Conservation (phyloP, 805 yeast species). For the Yarrowia bubula region DNA sequence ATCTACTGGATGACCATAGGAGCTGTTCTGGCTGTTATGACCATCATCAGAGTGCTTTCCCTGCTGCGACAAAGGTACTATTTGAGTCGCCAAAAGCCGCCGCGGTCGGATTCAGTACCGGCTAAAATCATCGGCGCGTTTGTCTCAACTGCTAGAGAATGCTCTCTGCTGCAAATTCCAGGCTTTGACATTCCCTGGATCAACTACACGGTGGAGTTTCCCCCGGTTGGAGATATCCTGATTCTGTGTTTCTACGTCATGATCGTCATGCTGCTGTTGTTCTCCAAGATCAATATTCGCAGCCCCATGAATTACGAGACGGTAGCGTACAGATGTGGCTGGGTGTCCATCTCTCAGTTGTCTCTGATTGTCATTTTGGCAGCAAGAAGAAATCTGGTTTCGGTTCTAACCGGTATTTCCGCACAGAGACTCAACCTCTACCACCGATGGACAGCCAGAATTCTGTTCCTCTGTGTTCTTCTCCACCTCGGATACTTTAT, state of each 20-base stretch:
- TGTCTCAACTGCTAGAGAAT: constrained; percentile 2
- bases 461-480: constrained; percentile 32
- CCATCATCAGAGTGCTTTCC: constrained; percentile 25
- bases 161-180: constrained; percentile 8
- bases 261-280: constrained; percentile 31
- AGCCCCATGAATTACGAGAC: constrained; percentile 31
- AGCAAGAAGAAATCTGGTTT: constrained; percentile 29
- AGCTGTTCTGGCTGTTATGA: constrained; percentile 29
- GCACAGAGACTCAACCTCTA: constrained; percentile 33
- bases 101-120: not conserved
- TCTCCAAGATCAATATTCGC: constrained; percentile 29
- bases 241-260: constrained; percentile 29
- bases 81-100: not conserved
- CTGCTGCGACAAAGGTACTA: constrained; percentile 7
- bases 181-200: constrained; percentile 8
- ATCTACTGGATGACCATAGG: constrained; percentile 35
- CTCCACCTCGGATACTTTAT: constrained; percentile 34
- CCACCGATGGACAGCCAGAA: constrained; percentile 37
- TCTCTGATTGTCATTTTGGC: constrained; percentile 35
- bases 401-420: constrained; percentile 32
- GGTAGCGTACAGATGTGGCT: constrained; percentile 33
- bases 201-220: constrained; percentile 16
- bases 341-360: constrained; percentile 35
- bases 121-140: constrained; percentile 4
- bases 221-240: constrained; percentile 9